Conservation (phyloP, 768 basidiomycete genomes). For the Terana coerulea region DNA sequence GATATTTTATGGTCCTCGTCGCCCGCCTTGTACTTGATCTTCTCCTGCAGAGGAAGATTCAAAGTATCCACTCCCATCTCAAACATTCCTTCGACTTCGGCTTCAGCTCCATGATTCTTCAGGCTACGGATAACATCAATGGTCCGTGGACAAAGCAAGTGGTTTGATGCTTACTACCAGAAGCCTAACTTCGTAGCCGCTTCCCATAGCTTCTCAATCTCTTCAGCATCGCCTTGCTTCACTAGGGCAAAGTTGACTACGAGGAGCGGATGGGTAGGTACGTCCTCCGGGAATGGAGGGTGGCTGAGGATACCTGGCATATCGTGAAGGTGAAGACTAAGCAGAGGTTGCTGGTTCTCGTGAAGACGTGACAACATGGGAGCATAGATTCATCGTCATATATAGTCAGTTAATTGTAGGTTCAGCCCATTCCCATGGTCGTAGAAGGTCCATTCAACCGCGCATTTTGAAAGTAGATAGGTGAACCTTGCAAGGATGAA, state of each 20-base stretch:
- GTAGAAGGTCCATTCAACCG: too few relatives aligned
- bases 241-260: constrained; percentile 43
- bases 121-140: constrained; percentile 25
- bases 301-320: constrained; percentile 10
- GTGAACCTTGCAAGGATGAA: too few relatives aligned
- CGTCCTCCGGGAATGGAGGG: constrained; percentile 43
- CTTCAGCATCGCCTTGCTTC: constrained; percentile 30
- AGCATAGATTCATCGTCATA: too few relatives aligned
- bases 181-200: constrained; percentile 48
- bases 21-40: constrained; percentile 40
- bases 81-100: constrained; percentile 36
- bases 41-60: constrained; percentile 38
- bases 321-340: too few relatives aligned
- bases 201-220: constrained; percentile 42
- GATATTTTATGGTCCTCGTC: constrained; percentile 32
- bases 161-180: constrained; percentile 43
- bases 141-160: background rate
- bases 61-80: constrained; percentile 39
- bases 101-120: constrained; percentile 40
- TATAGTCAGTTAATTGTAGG: too few relatives aligned
- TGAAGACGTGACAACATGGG: too few relatives aligned
- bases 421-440: too few relatives aligned
- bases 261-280: constrained; percentile 42
- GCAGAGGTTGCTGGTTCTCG: too few relatives aligned
- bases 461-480: too few relatives aligned